Evolutionary conservation across 192 early-diverging fungal species (phyloP).

Genomic region (Entomortierella chlamydospora): DNA sequence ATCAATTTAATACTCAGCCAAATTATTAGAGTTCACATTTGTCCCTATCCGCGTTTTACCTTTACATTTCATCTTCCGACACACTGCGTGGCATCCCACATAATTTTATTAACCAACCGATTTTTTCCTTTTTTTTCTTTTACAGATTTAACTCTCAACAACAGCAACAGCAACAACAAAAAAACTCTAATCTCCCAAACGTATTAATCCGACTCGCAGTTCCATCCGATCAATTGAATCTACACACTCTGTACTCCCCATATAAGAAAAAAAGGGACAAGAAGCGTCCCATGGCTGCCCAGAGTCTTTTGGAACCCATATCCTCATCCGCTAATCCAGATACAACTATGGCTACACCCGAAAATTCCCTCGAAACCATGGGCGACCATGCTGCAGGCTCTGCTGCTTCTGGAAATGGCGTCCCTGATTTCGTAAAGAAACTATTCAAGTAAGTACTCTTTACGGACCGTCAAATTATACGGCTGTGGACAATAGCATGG

Average conservation of each 20-base stretch:
- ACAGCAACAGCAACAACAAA: background rate
- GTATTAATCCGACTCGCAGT: background rate
- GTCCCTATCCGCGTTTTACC: background rate
- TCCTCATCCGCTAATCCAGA: background rate
- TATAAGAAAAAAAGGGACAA: constrained; percentile 37
- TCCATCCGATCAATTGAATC: background rate
- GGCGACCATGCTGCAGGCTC: background rate
- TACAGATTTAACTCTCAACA: too few species aligned
- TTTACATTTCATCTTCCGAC: background rate
- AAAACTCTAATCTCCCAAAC: background rate
- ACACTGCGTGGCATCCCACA: background rate
- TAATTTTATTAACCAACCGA: background rate
- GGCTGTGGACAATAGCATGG: too few species aligned
- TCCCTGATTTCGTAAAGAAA: constrained; percentile 76
- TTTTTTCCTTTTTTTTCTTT: too few species aligned
- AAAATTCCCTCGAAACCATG: background rate
- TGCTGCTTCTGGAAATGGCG: constrained; percentile 35
- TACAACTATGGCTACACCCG: constrained; percentile 9
- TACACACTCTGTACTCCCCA: constrained; percentile 43
- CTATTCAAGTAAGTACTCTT: constrained; percentile 58
- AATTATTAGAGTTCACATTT: too few species aligned
- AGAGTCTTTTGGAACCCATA: constrained; percentile 19
- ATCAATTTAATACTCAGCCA: too few species aligned
- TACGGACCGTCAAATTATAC: background rate
- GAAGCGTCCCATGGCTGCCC: constrained; percentile 41